Percentiles rank a stretch among this genome's conserved stretches.
phyloP scores from a whole-genome alignment of 805 yeast species.

The Wickerhamiella australiensis region DNA sequence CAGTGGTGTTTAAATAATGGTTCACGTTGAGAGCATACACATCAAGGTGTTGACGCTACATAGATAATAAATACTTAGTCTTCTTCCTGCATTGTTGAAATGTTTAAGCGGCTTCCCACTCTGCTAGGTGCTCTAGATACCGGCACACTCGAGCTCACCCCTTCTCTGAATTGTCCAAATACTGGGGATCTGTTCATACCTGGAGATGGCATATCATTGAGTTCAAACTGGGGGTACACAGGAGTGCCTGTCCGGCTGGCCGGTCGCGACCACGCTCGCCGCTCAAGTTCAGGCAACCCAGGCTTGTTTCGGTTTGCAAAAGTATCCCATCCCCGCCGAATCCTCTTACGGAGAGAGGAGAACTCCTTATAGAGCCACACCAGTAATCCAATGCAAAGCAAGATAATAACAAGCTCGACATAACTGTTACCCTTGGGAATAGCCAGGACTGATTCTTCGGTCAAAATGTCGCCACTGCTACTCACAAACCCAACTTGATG shows the following conservation, averaged over 20 bases:
- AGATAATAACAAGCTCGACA: background rate
- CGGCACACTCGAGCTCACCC: constrained; percentile 2
- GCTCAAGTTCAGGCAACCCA: constrained; percentile 5
- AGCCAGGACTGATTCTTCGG: constrained; percentile 3
- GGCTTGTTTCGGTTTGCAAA: background rate
- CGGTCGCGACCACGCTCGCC: constrained; percentile 1
- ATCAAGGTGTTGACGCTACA: background rate
- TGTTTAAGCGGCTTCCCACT: constrained; percentile 6
- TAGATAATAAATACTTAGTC: constrained; percentile 2
- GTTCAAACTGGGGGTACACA: constrained; percentile 5
- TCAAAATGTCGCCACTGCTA: background rate
- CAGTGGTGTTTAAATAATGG: constrained; percentile 25
- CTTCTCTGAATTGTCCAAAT: constrained; percentile 7
- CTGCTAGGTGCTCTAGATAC: constrained; percentile 5
- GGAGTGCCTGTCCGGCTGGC: constrained; percentile 5
- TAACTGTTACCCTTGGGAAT: background rate
- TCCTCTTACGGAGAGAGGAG: background rate
- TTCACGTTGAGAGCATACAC: background rate
- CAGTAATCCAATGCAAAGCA: background rate
- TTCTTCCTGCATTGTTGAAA: constrained; percentile 5
- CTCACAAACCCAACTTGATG: constrained; percentile 8
- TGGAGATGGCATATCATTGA: constrained; percentile 2
- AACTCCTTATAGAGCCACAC: constrained; percentile 1
- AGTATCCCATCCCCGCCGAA: background rate
- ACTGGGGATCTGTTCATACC: constrained; percentile 1